Evolutionary conservation across 208 protist species (phyloP), one percentile per base, ranked within the genome.

Genomic region (Porcisia deanei): DNA sequence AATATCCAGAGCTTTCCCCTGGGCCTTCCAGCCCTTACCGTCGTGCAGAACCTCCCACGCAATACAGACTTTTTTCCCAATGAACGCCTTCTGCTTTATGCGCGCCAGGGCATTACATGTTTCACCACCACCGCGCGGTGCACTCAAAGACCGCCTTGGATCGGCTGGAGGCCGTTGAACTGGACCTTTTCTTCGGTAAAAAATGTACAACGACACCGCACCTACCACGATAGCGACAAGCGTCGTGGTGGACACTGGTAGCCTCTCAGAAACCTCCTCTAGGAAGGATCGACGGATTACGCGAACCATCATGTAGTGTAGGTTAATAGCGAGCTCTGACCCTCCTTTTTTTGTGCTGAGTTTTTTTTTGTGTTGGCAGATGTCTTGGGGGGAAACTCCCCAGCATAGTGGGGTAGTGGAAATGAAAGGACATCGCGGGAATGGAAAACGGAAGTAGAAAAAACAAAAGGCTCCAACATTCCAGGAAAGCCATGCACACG

Each of bases 31-130:
- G 5, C 74, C 37, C 2, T 76, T 82, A 43, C 82, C 73, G 3
- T 88, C 82, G 67, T 74, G 71, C 39, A 96, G 79, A 57, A 92
- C 84, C 52, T 96, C 92, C 87, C 88, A 94, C 5, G 83, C 82
- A 65, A 94, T 77, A 80, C 92, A 94, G 34, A 96, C 71, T 58
- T 84, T 87, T 25, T 73, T 78, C 1, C 85, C 88, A 25, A 83
- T 58, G 76, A 96, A 91, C 45, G 83, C 52, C 20, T 84, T 75
- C 14, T 83, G 60, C 55, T 77, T 85, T 54, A 94, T 81, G 45
- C 64, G 75, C 47, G 25, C 72, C 55, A 91, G 52, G 6, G 85
- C 73, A 39, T 80, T 79, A 34, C 41, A 43, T 20, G 53, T 52
- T 73, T 80, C 83, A 16, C 52, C 34, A 22, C 18, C 68, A 59